These are phyloP conservation scores for Magnusiomyces tetraspermus DNA, from an alignment of 1,139 yeast species.

Conservation along the genomic window DNA sequence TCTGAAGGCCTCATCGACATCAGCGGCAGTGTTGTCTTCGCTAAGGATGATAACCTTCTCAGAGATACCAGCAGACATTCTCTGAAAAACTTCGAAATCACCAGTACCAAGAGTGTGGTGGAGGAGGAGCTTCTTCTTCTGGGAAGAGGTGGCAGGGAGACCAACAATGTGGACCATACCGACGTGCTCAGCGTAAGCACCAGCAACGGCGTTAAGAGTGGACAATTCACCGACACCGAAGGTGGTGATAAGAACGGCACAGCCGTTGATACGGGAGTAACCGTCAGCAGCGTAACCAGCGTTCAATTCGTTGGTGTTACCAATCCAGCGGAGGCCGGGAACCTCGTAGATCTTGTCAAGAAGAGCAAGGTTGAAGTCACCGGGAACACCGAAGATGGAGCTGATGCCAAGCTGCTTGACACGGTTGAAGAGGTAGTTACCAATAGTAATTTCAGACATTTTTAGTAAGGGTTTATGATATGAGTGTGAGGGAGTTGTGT, in stretches of 20 bases:
- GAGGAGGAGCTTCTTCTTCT: constrained; percentile 48
- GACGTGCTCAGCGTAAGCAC: constrained; percentile 56
- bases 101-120: constrained; percentile 78
- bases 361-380: constrained; percentile 63
- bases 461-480: neutral
- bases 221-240: constrained; percentile 68
- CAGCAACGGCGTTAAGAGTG: constrained; percentile 58
- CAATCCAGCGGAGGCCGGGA: constrained; percentile 33
- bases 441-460: constrained; percentile 32
- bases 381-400: constrained; percentile 52
- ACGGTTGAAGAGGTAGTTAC: constrained; percentile 44
- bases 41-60: constrained; percentile 58
- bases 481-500: neutral
- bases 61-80: constrained; percentile 64
- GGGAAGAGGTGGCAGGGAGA: constrained; percentile 51
- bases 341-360: constrained; percentile 48
- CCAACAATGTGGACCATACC: constrained; percentile 63
- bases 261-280: constrained; percentile 51
- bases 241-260: constrained; percentile 53
- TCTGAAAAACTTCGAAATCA: constrained; percentile 68
- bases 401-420: constrained; percentile 39
- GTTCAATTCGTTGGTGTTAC: constrained; percentile 44
- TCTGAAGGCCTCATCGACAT: constrained; percentile 66
- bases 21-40: constrained; percentile 52
- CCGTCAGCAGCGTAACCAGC: constrained; percentile 62